phyloP scores from a whole-genome alignment of 768 basidiomycete genomes.

The Hypholoma fasciculare region DNA sequence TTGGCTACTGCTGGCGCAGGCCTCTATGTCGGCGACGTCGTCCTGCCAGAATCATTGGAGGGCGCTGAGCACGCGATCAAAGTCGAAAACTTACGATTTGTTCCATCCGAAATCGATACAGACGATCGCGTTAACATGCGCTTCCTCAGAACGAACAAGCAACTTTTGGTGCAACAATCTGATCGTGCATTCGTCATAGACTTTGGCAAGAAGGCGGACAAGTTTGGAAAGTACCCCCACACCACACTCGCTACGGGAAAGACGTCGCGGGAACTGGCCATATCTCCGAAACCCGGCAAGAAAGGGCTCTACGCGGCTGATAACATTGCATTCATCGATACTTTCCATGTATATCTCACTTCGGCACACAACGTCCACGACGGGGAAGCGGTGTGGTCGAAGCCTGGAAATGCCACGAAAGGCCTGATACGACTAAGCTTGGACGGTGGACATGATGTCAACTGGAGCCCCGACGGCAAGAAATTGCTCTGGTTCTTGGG shows the following conservation, averaged over 20 bases:
- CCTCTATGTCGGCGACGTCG: constrained; percentile 63
- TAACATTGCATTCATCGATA: constrained; percentile 66
- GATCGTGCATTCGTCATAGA: constrained; percentile 22
- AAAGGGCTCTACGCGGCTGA: constrained; percentile 21
- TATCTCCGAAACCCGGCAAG: constrained; percentile 31
- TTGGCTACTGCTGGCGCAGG: constrained; percentile 65
- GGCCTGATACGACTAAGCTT: constrained; percentile 63
- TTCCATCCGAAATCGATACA: constrained; percentile 51
- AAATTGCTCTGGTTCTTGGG: constrained; percentile 76
- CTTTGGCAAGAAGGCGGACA: constrained; percentile 43
- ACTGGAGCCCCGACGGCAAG: constrained; percentile 63
- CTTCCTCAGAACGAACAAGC: constrained; percentile 54
- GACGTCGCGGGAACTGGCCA: constrained; percentile 57
- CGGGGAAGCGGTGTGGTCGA: constrained; percentile 60
- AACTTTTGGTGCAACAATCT: constrained; percentile 59
- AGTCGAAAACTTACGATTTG: constrained; percentile 47
- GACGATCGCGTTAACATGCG: constrained; percentile 48
- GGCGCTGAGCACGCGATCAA: constrained; percentile 28
- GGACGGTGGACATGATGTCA: constrained; percentile 73
- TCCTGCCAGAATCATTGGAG: constrained; percentile 37
- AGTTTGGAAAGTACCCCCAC: constrained; percentile 47
- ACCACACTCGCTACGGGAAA: constrained; percentile 51
- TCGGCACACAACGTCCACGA: constrained; percentile 39
- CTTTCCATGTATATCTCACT: constrained; percentile 64
- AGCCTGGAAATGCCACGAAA: constrained; percentile 64